phyloP scores from a whole-genome alignment of 208 protist species.

The Jaenimonas drosophilae region DNA sequence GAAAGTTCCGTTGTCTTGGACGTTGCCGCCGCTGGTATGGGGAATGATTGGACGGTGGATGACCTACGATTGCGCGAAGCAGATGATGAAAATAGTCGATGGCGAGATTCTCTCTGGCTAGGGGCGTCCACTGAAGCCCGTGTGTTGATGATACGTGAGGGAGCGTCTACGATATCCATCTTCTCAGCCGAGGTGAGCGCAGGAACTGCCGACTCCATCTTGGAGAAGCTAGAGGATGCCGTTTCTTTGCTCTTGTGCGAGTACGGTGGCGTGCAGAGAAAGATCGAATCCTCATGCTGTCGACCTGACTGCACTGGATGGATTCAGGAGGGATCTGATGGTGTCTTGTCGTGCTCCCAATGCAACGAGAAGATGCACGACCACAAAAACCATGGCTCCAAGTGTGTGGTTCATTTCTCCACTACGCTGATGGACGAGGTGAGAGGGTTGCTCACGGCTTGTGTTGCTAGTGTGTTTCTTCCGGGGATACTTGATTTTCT shows the following conservation, averaged over 20 bases:
- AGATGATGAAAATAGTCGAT: slow-evolving; percentile 80
- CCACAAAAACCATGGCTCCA: too few relatives aligned
- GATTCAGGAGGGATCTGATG: too few relatives aligned
- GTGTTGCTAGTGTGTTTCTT: too few relatives aligned
- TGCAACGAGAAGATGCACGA: too few relatives aligned
- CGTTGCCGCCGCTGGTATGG: slow-evolving; percentile 12
- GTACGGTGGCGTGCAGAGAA: too few relatives aligned
- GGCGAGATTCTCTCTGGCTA: slow-evolving; percentile 83
- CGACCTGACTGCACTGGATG: too few relatives aligned
- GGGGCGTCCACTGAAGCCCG: slow-evolving; percentile 27
- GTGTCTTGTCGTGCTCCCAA: too few relatives aligned
- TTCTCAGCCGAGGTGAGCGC: slow-evolving; percentile 42
- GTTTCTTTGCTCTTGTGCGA: slow-evolving; percentile 43
- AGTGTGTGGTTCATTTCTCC: too few relatives aligned
- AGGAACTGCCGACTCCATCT: slow-evolving; percentile 38
- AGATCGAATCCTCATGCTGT: too few relatives aligned
- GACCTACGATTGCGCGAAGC: slow-evolving; percentile 59
- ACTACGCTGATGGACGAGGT: too few relatives aligned
- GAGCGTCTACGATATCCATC: slow-evolving; percentile 35
- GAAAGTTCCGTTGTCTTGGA: slow-evolving; percentile 8
- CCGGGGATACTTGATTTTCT: too few relatives aligned
- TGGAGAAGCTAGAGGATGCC: slow-evolving; percentile 45
- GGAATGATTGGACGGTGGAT: slow-evolving; percentile 43
- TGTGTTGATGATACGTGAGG: slow-evolving; percentile 69
- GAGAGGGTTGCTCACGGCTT: too few relatives aligned